Percentiles rank a stretch among this genome's conserved stretches.
These are phyloP conservation scores for Macrolepiota fuliginosa DNA, from an alignment of 768 basidiomycete species.

Conservation along the genomic window DNA sequence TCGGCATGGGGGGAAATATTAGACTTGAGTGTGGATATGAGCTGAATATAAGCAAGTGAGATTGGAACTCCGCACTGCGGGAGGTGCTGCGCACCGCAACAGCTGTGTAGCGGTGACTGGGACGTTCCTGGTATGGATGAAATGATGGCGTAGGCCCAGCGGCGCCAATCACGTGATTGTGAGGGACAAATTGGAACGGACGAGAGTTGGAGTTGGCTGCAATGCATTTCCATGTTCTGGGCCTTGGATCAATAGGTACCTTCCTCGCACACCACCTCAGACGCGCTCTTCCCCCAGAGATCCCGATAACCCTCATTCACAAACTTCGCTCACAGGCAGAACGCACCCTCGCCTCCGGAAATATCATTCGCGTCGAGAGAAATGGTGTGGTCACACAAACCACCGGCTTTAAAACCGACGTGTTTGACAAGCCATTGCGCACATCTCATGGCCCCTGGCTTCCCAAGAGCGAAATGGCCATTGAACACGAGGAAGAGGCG, in stretches of 20 bases:
- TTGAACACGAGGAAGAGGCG: constrained; percentile 8
- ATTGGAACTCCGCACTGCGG: constrained; percentile 44
- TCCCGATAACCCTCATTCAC: constrained; percentile 71
- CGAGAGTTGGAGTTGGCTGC: background rate
- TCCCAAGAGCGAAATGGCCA: background rate
- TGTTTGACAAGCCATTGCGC: constrained; percentile 28
- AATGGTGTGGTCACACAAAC: constrained; percentile 41
- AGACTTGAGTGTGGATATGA: constrained; percentile 8
- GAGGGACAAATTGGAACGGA: background rate
- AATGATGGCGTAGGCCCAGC: background rate
- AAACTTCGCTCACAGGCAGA: constrained; percentile 41
- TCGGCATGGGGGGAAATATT: constrained; percentile 36
- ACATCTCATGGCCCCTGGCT: background rate
- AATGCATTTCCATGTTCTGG: constrained; percentile 77
- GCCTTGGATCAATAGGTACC: constrained; percentile 81
- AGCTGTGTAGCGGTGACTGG: background rate
- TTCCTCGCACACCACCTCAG: constrained; percentile 82
- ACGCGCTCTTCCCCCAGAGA: constrained; percentile 44
- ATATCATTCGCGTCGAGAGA: constrained; percentile 45
- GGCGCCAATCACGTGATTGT: background rate
- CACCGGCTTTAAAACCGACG: constrained; percentile 49
- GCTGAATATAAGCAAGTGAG: constrained; percentile 13
- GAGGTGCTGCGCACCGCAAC: constrained; percentile 27
- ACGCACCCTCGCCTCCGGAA: constrained; percentile 29
- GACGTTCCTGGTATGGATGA: background rate